Base-by-base conservation (phyloP, 176 grass and related monocot genomes). In the Elaeis guineensis region DNA sequence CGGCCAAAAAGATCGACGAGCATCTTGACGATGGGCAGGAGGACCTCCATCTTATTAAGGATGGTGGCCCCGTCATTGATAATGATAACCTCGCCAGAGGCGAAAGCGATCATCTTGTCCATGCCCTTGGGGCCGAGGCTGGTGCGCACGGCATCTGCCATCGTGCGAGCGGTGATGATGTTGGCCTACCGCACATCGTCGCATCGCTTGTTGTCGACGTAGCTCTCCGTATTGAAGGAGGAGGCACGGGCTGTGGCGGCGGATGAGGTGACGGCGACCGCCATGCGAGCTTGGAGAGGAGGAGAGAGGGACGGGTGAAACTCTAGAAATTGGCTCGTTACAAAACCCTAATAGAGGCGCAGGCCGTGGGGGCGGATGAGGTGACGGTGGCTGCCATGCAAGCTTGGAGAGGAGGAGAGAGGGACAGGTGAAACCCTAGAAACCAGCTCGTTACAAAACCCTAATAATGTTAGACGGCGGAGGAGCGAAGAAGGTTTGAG, bases 1-100 rank as follows among this genome's bases (percentile, higher is more conserved):
- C n/a, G n/a, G n/a, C n/a, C n/a, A n/a, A n/a, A n/a, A n/a, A 95
- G 89, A 54, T 95, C 89, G 54, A 83, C 89, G 54, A 95, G 78
- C 89, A 95, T 95, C 59, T 80, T 77, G 50, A 84, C 89, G 12
- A 84, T 84, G 17, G 89, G 89, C 76, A 89, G 89, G 55, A 95
- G 21, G 17, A 87, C 80, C 8, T 80, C 55, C 81, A 95, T 95
- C 51, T 83, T 80, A 49, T 80, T 77, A 39, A 95, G 81, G 60
- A 95, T 95, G 69, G 89, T 95, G 35, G 84, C 89, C 6, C 89
- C 84, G 30, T 89, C 84, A 53, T 89, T 95, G 55, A 84, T 95
- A 61, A 95, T 95, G 62, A 95, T 85, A 26, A 95, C 89, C 73
- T 93, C 54, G 26, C 67, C 74, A 29, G 71, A 78, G 18, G 77